Percentiles rank a stretch among this genome's conserved stretches.
phyloP scores from a whole-genome alignment of 2,329 filamentous ascomycete species.

The Elsinoe perseae region DNA sequence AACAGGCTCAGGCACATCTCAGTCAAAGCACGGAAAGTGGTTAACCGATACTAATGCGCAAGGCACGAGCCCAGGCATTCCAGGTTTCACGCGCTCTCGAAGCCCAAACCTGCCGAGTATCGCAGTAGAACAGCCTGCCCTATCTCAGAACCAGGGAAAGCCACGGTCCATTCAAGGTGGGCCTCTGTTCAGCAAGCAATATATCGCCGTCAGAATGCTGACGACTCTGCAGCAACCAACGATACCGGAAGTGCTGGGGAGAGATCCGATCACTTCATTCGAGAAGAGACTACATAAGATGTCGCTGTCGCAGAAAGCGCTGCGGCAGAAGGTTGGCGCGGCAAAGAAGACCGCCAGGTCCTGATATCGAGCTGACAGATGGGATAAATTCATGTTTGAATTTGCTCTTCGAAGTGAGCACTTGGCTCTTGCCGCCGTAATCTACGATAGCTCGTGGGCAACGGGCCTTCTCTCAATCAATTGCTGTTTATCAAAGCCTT shows the following conservation, averaged over 20 bases:
- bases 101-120: no score
- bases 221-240: background rate
- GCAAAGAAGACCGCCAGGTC: background rate
- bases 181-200: slow-evolving; percentile 1
- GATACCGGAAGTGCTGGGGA: background rate
- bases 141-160: background rate
- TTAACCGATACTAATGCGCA: no score
- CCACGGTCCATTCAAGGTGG: background rate
- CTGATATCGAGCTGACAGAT: background rate
- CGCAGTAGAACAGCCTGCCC: no score
- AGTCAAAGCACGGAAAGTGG: no score
- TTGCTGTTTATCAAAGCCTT: slow-evolving; percentile 5
- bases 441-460: background rate
- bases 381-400: background rate
- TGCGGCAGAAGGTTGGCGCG: background rate
- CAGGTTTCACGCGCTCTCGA: no score
- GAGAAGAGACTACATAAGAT: background rate
- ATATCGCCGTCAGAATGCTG: background rate
- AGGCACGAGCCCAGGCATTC: no score
- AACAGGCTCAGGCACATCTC: background rate
- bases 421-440: background rate
- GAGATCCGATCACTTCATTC: background rate
- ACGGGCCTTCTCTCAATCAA: background rate
- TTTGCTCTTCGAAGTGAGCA: background rate
- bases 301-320: background rate